phyloP scores from a whole-genome alignment of 306 rosid species.

The Gastrolobium bilobum region DNA sequence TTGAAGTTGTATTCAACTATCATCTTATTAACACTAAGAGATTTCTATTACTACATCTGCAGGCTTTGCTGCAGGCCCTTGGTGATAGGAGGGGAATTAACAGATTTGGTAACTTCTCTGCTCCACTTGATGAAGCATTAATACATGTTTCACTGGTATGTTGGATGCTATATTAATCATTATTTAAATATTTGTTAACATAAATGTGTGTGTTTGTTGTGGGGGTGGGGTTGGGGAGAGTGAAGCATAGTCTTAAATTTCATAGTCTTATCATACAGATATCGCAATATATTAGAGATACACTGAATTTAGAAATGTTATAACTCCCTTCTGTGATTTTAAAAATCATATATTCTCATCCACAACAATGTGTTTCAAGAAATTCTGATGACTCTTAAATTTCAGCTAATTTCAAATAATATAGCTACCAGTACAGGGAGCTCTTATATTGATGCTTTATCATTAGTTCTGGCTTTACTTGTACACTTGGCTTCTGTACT shows the following conservation, averaged over 20 bases:
- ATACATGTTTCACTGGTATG: constrained; percentile 85
- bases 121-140: constrained; percentile 92
- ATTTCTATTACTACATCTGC: constrained; percentile 43
- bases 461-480: not conserved
- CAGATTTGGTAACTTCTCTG: constrained; percentile 91
- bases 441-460: constrained; percentile 16
- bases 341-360: not conserved
- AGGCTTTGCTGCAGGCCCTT: constrained; percentile 89
- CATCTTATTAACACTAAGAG: constrained; percentile 16
- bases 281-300: not conserved
- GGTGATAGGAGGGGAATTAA: constrained; percentile 90
- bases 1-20: not conserved
- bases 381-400: not conserved
- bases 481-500: constrained; percentile 18
- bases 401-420: not conserved
- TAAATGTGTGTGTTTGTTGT: not conserved
- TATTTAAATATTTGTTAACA: not conserved
- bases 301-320: not conserved
- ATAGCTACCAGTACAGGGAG: not conserved
- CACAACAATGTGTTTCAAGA: not conserved
- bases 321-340: not conserved
- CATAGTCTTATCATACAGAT: constrained; percentile 10
- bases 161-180: not conserved
- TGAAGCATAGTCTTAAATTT: constrained; percentile 10
- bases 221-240: not conserved